Conservation (phyloP, 495 filamentous ascomycete genomes). For the Friedmanniomyces simplex region DNA sequence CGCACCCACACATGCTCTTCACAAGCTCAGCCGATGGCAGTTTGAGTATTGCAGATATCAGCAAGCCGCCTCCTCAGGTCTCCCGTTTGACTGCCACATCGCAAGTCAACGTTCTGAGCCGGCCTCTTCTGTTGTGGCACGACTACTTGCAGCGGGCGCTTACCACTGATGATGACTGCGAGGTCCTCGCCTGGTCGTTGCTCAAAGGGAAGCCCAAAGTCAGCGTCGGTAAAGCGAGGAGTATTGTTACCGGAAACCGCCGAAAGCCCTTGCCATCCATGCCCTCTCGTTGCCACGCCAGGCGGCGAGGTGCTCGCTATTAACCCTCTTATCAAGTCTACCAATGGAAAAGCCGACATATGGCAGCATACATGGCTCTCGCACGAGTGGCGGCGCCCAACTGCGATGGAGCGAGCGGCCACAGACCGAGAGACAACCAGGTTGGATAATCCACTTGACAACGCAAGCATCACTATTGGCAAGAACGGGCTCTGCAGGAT, state of each 20-base stretch:
- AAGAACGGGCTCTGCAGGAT: slow-evolving; percentile 38
- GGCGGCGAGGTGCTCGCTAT: slow-evolving; percentile 45
- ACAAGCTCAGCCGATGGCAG: slow-evolving; percentile 50
- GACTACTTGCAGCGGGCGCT: slow-evolving; percentile 46
- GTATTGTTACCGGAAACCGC: slow-evolving; percentile 33
- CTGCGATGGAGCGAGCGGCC: background rate
- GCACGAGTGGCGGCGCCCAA: slow-evolving; percentile 45
- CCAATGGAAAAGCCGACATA: slow-evolving; percentile 43
- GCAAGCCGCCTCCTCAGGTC: slow-evolving; percentile 30
- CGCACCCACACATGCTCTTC: slow-evolving; percentile 45
- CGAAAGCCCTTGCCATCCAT: slow-evolving; percentile 43
- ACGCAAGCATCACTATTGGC: background rate
- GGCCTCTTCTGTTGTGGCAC: slow-evolving; percentile 43
- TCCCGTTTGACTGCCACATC: background rate
- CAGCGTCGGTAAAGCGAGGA: slow-evolving; percentile 23
- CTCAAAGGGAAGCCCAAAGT: slow-evolving; percentile 23
- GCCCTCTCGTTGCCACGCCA: slow-evolving; percentile 43
- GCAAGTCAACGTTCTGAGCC: slow-evolving; percentile 39
- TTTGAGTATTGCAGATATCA: slow-evolving; percentile 47
- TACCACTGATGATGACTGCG: slow-evolving; percentile 48
- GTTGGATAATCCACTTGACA: background rate
- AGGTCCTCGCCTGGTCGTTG: slow-evolving; percentile 38
- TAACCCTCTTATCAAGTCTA: slow-evolving; percentile 46
- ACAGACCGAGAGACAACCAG: background rate
- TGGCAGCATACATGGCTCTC: slow-evolving; percentile 54